A percentile compares a stretch with the other conserved stretches of the same genome.
These are phyloP conservation scores for Voacanga thouarsii DNA, from an alignment of 257 asterid genomes.

Conservation along the genomic window DNA sequence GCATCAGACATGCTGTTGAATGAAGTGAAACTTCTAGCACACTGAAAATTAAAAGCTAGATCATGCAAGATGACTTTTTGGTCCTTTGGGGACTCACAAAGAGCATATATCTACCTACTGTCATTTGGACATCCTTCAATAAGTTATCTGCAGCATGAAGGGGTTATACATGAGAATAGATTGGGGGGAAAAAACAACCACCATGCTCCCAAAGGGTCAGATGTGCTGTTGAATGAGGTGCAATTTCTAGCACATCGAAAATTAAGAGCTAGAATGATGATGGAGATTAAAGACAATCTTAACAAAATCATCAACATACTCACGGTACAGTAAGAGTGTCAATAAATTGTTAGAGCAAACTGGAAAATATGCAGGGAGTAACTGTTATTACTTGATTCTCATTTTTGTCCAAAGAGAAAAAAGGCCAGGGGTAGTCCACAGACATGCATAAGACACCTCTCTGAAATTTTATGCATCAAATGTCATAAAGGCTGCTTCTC, in stretches of 20 bases:
- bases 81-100: too few species aligned
- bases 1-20: conserved; percentile 11
- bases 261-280: neutral
- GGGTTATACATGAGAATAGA: too few species aligned
- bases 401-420: neutral
- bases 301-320: neutral
- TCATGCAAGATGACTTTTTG: too few species aligned
- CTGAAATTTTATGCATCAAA: neutral
- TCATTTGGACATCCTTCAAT: too few species aligned
- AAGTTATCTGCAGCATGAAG: too few species aligned
- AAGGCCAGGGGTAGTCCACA: neutral
- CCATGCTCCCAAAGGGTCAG: conserved; percentile 11
- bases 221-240: conserved; percentile 11
- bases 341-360: neutral
- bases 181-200: conserved; percentile 10
- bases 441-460: neutral
- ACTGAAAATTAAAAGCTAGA: neutral
- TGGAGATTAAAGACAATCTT: neutral
- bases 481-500: neutral
- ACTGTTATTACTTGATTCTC: neutral
- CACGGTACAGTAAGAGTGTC: neutral
- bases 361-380: neutral
- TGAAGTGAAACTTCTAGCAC: conserved; percentile 9
- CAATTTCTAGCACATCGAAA: neutral
- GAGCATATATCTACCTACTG: too few species aligned